Conservation (phyloP, 345 rosid genomes). For the Crucihimalaya himalaica region DNA sequence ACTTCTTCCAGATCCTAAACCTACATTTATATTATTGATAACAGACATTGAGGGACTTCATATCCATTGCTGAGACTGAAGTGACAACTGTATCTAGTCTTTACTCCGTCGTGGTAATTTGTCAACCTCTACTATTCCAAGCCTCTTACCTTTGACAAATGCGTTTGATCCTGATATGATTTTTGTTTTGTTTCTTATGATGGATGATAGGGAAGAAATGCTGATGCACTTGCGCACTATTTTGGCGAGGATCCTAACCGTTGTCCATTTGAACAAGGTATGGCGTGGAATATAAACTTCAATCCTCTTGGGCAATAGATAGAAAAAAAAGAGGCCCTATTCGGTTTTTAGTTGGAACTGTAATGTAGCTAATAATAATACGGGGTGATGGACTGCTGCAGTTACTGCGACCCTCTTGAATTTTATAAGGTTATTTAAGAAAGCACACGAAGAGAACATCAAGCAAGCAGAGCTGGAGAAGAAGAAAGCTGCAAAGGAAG, state of each 20-base stretch:
- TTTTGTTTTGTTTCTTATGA: constrained; percentile 17
- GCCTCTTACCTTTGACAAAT: constrained; percentile 11
- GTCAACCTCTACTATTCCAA: constrained; percentile 20
- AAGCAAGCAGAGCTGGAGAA: constrained; percentile 89
- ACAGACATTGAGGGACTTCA: constrained; percentile 80
- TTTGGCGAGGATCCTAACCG: constrained; percentile 98
- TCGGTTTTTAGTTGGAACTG: neutral
- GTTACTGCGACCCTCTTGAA: constrained; percentile 84
- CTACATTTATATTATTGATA: constrained; percentile 14
- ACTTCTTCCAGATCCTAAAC: constrained; percentile 11
- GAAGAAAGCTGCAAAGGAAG: constrained; percentile 92
- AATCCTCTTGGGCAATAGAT: constrained; percentile 2
- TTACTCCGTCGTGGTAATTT: constrained; percentile 82
- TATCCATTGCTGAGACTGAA: constrained; percentile 76
- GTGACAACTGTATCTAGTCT: constrained; percentile 75
- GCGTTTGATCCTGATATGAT: neutral
- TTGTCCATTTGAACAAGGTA: constrained; percentile 99
- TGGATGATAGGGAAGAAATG: constrained; percentile 81
- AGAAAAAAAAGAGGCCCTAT: neutral
- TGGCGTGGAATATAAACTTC: constrained; percentile 19
- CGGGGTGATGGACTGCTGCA: constrained; percentile 44
- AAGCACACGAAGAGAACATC: constrained; percentile 90
- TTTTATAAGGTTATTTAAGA: constrained; percentile 83
- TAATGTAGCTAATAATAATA: constrained; percentile 12
- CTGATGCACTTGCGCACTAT: constrained; percentile 93